These are phyloP conservation scores for Xylariaceae sp. DNA, from an alignment of 2,329 filamentous ascomycete species.

Conservation along the genomic window DNA sequence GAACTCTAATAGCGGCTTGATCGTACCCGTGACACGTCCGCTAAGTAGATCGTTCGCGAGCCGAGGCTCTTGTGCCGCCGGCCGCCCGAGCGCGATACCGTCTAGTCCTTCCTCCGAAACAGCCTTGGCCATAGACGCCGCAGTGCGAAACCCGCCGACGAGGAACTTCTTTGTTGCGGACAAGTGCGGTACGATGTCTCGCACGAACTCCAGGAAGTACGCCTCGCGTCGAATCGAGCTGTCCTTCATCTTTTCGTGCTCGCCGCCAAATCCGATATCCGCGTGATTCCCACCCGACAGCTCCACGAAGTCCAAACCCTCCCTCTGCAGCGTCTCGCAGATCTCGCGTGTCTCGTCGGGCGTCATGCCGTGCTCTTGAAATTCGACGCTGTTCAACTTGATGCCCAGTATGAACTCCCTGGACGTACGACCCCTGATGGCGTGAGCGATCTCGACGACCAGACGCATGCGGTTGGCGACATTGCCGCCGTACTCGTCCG, in stretches of 20 bases:
- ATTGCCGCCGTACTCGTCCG: conserved; percentile 45
- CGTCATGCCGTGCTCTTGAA: conserved; percentile 46
- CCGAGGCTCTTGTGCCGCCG: conserved; percentile 44
- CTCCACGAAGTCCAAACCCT: conserved; percentile 54
- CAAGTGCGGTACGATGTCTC: conserved; percentile 40
- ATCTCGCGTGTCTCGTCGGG: conserved; percentile 46
- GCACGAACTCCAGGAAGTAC: conserved; percentile 56
- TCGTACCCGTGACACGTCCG: conserved; percentile 42
- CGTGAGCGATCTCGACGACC: conserved; percentile 40
- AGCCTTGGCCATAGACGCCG: conserved; percentile 49
- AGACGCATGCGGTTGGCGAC: conserved; percentile 43
- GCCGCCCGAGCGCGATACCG: conserved; percentile 51
- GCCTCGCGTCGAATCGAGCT: conserved; percentile 50
- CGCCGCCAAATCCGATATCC: conserved; percentile 43
- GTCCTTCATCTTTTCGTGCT: conserved; percentile 39
- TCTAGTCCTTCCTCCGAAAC: conserved; percentile 40
- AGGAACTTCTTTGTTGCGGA: conserved; percentile 47
- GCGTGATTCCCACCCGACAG: conserved; percentile 57
- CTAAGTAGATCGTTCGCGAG: conserved; percentile 40
- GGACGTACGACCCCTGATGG: conserved; percentile 28
- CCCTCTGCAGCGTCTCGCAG: conserved; percentile 43
- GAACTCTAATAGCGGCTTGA: conserved; percentile 41
- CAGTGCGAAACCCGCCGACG: conserved; percentile 50
- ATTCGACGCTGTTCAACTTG: conserved; percentile 55
- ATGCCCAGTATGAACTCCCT: conserved; percentile 44